Conservation (phyloP, 768 basidiomycete species). For the Boletus pseudo-olivaceus region DNA sequence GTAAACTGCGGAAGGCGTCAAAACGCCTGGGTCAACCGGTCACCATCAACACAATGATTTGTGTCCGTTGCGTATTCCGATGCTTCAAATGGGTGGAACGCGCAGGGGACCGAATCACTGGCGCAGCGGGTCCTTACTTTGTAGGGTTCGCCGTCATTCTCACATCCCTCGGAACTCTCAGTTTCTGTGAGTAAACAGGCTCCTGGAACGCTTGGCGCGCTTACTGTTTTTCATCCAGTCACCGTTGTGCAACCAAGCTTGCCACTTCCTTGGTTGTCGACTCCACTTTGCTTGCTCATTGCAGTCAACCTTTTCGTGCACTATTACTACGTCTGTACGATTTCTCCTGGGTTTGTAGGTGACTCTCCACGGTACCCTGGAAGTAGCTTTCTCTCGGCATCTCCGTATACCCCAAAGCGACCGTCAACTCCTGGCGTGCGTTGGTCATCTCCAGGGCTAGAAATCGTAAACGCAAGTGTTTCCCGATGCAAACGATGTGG, state of each 20-base stretch:
- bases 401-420: constrained; percentile 12
- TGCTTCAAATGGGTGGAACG: constrained; percentile 71
- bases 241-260: constrained; percentile 72
- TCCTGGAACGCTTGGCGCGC: neutral
- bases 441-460: constrained; percentile 45
- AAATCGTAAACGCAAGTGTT: constrained; percentile 50
- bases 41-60: constrained; percentile 19
- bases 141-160: constrained; percentile 76
- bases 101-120: constrained; percentile 74
- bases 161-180: constrained; percentile 61
- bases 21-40: neutral
- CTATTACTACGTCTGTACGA: constrained; percentile 82
- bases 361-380: constrained; percentile 46
- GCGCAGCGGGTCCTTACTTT: constrained; percentile 90
- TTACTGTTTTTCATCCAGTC: constrained; percentile 44
- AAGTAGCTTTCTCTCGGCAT: constrained; percentile 57
- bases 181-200: constrained; percentile 66
- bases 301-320: constrained; percentile 73
- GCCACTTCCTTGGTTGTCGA: constrained; percentile 52
- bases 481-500: constrained; percentile 71
- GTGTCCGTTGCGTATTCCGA: constrained; percentile 38
- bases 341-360: constrained; percentile 76
- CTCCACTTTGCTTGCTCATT: constrained; percentile 72
- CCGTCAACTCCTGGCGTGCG: constrained; percentile 39
- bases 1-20: too few relatives aligned